Conservation (phyloP, 768 basidiomycete species). For the Auricularia cornea region DNA sequence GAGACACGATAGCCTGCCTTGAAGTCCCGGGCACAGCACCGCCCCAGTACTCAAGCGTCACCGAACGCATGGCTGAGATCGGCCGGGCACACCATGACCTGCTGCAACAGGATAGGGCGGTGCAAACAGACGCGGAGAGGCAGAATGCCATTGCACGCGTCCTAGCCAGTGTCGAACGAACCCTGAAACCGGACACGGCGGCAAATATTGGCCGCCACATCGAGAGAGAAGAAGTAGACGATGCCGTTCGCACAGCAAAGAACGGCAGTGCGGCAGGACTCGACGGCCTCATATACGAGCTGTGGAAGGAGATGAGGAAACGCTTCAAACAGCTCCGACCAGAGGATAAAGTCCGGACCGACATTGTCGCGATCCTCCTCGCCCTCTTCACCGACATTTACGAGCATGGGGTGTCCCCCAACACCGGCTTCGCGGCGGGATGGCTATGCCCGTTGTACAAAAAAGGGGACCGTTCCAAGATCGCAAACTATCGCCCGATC, state of each 20-base stretch:
- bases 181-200: too few species aligned
- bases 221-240: too few species aligned
- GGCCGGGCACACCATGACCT: neutral
- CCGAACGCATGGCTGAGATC: neutral
- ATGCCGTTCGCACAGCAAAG: too few species aligned
- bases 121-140: too few species aligned
- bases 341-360: too few species aligned
- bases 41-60: neutral
- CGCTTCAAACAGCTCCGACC: too few species aligned
- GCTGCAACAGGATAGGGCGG: neutral
- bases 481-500: slow-evolving; percentile 16
- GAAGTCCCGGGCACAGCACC: neutral
- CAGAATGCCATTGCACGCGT: too few species aligned
- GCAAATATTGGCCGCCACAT: too few species aligned
- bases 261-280: neutral
- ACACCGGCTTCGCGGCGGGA: slow-evolving; percentile 19
- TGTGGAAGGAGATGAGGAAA: neutral
- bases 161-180: too few species aligned
- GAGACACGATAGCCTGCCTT: neutral
- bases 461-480: slow-evolving; percentile 18
- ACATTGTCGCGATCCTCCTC: slow-evolving; percentile 15
- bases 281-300: neutral
- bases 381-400: slow-evolving; percentile 39
- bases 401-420: slow-evolving; percentile 10
- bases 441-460: slow-evolving; percentile 34